Evolutionary conservation across 441 rosid genomes (phyloP).

Genomic region (Pelargonium australe): DNA sequence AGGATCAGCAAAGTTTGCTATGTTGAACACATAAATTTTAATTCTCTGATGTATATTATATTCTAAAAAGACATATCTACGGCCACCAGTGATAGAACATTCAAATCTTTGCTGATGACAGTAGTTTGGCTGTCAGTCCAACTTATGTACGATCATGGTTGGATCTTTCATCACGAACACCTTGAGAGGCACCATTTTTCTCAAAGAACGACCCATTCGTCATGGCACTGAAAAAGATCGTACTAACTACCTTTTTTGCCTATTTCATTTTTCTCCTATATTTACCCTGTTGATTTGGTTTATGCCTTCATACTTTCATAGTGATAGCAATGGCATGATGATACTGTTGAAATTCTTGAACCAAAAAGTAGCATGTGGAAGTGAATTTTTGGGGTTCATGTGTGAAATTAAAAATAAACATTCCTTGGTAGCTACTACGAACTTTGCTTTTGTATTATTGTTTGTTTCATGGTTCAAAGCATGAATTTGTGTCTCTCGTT

Average conservation of each 20-base stretch:
- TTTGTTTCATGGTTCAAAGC: background rate
- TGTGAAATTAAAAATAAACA: background rate
- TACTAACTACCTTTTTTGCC: conserved; percentile 3
- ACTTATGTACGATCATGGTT: conserved; percentile 70
- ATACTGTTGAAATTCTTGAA: too few relatives aligned
- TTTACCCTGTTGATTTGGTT: background rate
- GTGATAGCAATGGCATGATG: background rate
- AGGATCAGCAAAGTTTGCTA: background rate
- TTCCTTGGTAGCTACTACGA: background rate
- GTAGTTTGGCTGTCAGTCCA: conserved; percentile 80
- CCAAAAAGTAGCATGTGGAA: too few relatives aligned
- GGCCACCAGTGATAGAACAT: conserved; percentile 69
- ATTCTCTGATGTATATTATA: conserved; percentile 4
- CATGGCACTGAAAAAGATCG: conserved; percentile 70
- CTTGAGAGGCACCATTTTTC: conserved; percentile 90
- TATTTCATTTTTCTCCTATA: conserved; percentile 2
- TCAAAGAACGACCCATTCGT: conserved; percentile 81
- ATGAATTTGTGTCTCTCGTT: background rate
- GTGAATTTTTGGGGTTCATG: too few relatives aligned
- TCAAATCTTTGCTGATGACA: conserved; percentile 64
- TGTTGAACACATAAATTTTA: conserved; percentile 6
- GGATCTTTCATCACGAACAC: conserved; percentile 73
- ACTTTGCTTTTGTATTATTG: background rate
- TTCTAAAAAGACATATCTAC: conserved; percentile 73
- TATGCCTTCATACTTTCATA: background rate